Evolutionary conservation across 31 red algal species (phyloP).

Genomic region (Endocladia muricata): DNA sequence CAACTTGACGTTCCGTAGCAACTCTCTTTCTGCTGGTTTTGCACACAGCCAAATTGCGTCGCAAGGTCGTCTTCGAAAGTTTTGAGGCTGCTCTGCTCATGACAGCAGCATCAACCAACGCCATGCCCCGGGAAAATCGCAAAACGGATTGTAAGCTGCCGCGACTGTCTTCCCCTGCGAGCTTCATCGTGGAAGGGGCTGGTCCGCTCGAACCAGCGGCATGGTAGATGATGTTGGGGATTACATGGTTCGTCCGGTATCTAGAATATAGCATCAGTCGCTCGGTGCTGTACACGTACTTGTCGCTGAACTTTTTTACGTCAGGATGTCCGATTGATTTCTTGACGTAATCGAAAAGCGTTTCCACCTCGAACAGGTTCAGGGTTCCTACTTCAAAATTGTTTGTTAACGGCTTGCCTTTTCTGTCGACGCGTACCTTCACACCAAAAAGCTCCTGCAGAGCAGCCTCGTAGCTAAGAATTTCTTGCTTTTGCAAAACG

Average conservation of each 20-base stretch:
- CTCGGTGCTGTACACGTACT: neutral
- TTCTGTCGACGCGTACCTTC: slow-evolving; percentile 4
- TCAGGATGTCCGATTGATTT: neutral
- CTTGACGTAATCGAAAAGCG: slow-evolving; percentile 30
- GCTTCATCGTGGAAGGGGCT: neutral
- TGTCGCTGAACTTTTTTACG: neutral
- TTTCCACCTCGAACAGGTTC: slow-evolving; percentile 40
- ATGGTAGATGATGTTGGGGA: neutral
- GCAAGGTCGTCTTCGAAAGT: neutral
- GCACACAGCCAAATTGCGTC: neutral
- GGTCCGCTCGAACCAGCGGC: neutral
- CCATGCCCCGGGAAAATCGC: neutral
- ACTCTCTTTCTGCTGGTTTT: neutral
- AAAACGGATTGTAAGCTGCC: neutral
- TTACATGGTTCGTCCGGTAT: slow-evolving; percentile 10
- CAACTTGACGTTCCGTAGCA: neutral
- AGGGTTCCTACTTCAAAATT: slow-evolving; percentile 11
- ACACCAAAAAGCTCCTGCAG: slow-evolving; percentile 53
- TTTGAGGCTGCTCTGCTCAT: neutral
- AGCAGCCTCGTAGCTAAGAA: slow-evolving; percentile 39
- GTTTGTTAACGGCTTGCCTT: slow-evolving; percentile 4
- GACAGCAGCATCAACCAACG: too few species aligned
- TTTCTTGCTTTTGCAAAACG: slow-evolving; percentile 20
- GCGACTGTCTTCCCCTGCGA: neutral
- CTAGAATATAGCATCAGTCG: slow-evolving; percentile 6